Evolutionary conservation across 768 basidiomycete genomes (phyloP).

Genomic region (Lactarius indigo): DNA sequence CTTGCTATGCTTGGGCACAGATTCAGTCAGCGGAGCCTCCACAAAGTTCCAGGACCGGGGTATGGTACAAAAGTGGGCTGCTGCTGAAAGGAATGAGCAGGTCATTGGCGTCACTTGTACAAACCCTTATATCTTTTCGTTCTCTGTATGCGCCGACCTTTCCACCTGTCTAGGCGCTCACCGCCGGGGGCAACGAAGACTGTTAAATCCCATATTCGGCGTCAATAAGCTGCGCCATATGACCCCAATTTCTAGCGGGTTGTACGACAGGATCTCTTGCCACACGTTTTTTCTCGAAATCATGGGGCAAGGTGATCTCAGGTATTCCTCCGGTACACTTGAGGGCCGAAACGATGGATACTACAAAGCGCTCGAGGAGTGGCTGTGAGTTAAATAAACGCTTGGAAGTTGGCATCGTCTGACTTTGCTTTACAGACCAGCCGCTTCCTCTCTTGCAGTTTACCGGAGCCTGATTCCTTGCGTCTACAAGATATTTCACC

Average conservation of each 20-base stretch:
- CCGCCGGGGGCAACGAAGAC: slow-evolving; percentile 19
- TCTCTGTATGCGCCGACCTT: background rate
- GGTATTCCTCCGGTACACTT: background rate
- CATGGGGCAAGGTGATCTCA: slow-evolving; percentile 15
- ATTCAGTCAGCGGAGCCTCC: background rate
- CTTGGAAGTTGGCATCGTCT: background rate
- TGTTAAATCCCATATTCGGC: background rate
- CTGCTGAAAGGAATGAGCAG: background rate
- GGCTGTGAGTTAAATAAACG: slow-evolving; percentile 17
- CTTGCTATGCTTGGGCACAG: background rate
- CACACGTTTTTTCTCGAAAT: slow-evolving; percentile 8
- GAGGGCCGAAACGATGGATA: slow-evolving; percentile 21
- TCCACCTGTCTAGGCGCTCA: slow-evolving; percentile 16
- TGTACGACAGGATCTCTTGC: slow-evolving; percentile 5
- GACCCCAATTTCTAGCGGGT: slow-evolving; percentile 23
- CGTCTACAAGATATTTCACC: slow-evolving; percentile 21
- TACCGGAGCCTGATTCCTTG: slow-evolving; percentile 10
- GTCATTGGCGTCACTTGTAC: background rate
- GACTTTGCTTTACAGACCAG: slow-evolving; percentile 10
- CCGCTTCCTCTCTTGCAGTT: slow-evolving; percentile 1
- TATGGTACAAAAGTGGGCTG: background rate
- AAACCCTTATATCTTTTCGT: background rate
- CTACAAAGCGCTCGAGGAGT: slow-evolving; percentile 28
- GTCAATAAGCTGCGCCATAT: slow-evolving; percentile 25
- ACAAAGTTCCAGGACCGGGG: background rate